Evolutionary conservation across 2,329 filamentous ascomycete genomes (phyloP).

Genomic region (Plectosphaerella cucumerina): DNA sequence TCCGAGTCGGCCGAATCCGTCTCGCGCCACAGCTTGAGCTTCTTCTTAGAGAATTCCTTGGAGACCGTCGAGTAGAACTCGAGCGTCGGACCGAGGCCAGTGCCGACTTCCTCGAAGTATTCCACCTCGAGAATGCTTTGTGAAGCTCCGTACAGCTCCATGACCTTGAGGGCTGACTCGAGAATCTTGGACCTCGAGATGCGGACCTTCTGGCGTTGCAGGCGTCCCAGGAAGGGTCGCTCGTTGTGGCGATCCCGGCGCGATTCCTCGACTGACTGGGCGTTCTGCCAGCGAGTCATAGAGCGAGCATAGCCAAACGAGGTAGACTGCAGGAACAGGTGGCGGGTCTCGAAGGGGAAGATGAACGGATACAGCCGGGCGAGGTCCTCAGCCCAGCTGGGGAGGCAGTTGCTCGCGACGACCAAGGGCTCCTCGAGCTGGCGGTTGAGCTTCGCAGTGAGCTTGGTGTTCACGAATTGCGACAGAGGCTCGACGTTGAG

Average conservation of each 20-base stretch:
- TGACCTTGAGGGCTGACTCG: slow-evolving; percentile 95
- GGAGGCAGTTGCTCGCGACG: slow-evolving; percentile 93
- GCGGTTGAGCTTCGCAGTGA: slow-evolving; percentile 95
- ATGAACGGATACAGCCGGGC: slow-evolving; percentile 92
- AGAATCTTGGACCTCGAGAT: slow-evolving; percentile 93
- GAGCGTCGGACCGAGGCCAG: slow-evolving; percentile 87
- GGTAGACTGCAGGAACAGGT: slow-evolving; percentile 94
- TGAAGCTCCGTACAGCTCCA: slow-evolving; percentile 97
- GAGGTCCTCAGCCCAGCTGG: slow-evolving; percentile 93
- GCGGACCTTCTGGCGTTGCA: slow-evolving; percentile 96
- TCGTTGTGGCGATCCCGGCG: slow-evolving; percentile 85
- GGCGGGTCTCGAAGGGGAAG: slow-evolving; percentile 95
- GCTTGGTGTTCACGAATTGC: slow-evolving; percentile 97
- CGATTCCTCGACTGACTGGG: slow-evolving; percentile 75
- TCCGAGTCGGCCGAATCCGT: slow-evolving; percentile 68
- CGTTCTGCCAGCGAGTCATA: slow-evolving; percentile 96
- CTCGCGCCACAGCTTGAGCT: slow-evolving; percentile 93
- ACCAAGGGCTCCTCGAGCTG: slow-evolving; percentile 96
- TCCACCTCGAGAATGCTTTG: slow-evolving; percentile 95
- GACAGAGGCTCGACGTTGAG: slow-evolving; percentile 79
- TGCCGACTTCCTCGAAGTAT: slow-evolving; percentile 98
- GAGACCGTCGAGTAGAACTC: slow-evolving; percentile 99
- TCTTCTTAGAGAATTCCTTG: slow-evolving; percentile 95
- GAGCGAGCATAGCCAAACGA: slow-evolving; percentile 97
- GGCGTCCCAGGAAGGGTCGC: slow-evolving; percentile 80